Evolutionary conservation across 2,329 filamentous ascomycete genomes (phyloP), one percentile per base, ranked within the genome.

Genomic region (Apiospora hydei): DNA sequence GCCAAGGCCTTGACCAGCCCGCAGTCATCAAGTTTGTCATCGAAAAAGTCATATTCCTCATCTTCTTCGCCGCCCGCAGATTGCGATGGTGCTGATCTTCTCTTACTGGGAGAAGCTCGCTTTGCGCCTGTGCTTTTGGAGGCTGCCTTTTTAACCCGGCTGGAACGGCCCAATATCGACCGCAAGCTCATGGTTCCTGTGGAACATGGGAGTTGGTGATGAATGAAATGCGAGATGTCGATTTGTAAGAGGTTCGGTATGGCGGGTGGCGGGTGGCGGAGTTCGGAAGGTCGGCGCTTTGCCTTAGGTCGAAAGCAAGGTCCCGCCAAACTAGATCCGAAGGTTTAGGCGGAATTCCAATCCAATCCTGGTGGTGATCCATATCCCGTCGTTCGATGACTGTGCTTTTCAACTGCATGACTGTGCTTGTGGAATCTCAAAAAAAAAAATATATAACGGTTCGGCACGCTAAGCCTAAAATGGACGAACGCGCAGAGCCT

Each of bases 1-100:
- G 86, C 85, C 0, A 93, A 82, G 3, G 87, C 84, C 44, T 84
- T 83, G 21, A 89, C 84, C 13, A 90, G 82, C 14, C 91, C 92
- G 18, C 84, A 80, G 76, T 94, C 91, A 64, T 91, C 87, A 21
- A 94, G 86, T 67, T 84, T 85, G 69, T 87, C 84, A 14, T 82
- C 78, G 69, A 85, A 80, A 51, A 79, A 76, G 69, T 83, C 80
- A 6, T 84, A 80, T 24, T 82, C 80, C 26, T 78, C 76, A 68
- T 75, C 74, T 71, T 75, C 71, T 69, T 78, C 71, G n/a, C 78
- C 73, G 47, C 69, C 8, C 34, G 26, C 44, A 49, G 67, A 5
- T 73, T 41, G 34, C 7, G 16, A 83, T 78, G 43, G 77, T 71
- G 10, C 67, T 44, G 71, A 30, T 44, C 16, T 70, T 24, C 68